A percentile compares a stretch with the other conserved stretches of the same genome.
Evolutionary conservation across 2,329 filamentous ascomycete species (phyloP).

Genomic region (Rosellinia necatrix): DNA sequence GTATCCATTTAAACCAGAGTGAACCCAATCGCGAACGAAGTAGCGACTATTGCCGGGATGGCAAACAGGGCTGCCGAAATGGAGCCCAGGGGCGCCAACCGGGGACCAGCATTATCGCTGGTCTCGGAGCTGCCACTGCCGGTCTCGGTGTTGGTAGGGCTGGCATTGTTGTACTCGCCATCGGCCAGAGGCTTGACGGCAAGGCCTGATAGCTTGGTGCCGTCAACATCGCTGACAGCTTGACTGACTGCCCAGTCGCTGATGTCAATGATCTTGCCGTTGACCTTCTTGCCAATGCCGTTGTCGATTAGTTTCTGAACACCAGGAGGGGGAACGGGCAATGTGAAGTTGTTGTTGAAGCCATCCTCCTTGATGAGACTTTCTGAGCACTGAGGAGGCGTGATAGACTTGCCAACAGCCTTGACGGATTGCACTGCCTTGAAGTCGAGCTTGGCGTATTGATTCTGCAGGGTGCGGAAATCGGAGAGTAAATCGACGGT

Average conservation of each 20-base stretch:
- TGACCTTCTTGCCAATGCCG: slow-evolving; percentile 69
- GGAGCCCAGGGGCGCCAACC: slow-evolving; percentile 20
- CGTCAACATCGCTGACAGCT: slow-evolving; percentile 47
- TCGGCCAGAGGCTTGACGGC: slow-evolving; percentile 46
- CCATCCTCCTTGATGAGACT: slow-evolving; percentile 68
- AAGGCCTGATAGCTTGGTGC: slow-evolving; percentile 50
- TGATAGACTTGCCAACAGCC: slow-evolving; percentile 54
- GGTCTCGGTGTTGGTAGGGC: slow-evolving; percentile 3
- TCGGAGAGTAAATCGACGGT: slow-evolving; percentile 64
- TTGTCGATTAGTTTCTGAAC: slow-evolving; percentile 75
- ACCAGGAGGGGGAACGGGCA: slow-evolving; percentile 71
- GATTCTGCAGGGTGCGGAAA: slow-evolving; percentile 73
- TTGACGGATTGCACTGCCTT: slow-evolving; percentile 66
- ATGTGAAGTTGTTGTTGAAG: slow-evolving; percentile 80
- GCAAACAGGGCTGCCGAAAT: slow-evolving; percentile 19
- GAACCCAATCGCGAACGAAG: slow-evolving; percentile 26
- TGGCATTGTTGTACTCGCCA: slow-evolving; percentile 30
- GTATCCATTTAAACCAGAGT: slow-evolving; percentile 21
- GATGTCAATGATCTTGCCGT: slow-evolving; percentile 71
- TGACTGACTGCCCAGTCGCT: slow-evolving; percentile 62
- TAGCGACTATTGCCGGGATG: slow-evolving; percentile 26
- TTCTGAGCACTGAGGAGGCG: slow-evolving; percentile 65
- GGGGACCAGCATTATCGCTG: slow-evolving; percentile 23
- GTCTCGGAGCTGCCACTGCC: slow-evolving; percentile 3
- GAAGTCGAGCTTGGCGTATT: slow-evolving; percentile 78